Conservation (phyloP, 2,329 filamentous ascomycete species). For the Curvularia hawaiiensis region DNA sequence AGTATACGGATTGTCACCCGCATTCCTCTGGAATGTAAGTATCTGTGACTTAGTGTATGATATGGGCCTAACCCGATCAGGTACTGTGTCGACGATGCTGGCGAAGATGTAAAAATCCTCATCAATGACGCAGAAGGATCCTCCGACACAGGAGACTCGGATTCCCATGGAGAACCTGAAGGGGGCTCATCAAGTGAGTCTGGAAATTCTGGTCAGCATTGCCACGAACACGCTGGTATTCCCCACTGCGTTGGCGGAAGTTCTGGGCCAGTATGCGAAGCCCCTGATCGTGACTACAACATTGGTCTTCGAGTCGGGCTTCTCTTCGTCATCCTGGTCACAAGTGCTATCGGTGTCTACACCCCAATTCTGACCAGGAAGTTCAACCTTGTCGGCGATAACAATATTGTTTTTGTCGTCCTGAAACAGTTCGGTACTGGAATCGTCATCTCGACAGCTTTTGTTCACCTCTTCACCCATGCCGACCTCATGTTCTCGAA, state of each 20-base stretch:
- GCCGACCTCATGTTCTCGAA: constrained; percentile 75
- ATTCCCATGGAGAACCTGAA: constrained; percentile 17
- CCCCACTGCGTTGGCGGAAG: constrained; percentile 65
- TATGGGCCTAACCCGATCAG: constrained; percentile 46
- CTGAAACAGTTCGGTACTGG: constrained; percentile 76
- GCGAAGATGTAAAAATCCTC: constrained; percentile 65
- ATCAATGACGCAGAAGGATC: constrained; percentile 42
- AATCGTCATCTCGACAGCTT: constrained; percentile 73
- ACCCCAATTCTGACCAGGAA: constrained; percentile 67
- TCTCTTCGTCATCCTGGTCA: constrained; percentile 72
- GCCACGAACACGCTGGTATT: constrained; percentile 77
- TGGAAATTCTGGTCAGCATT: constrained; percentile 42
- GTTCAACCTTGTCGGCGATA: constrained; percentile 59
- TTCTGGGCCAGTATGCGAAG: constrained; percentile 55
- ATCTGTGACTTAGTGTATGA: not conserved
- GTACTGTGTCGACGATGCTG: constrained; percentile 65
- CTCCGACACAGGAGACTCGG: constrained; percentile 24
- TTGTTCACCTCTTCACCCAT: constrained; percentile 74
- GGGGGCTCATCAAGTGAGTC: constrained; percentile 6
- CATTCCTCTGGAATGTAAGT: constrained; percentile 64
- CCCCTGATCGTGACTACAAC: constrained; percentile 65
- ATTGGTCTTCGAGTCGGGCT: constrained; percentile 71
- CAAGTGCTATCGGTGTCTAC: constrained; percentile 72
- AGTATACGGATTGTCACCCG: constrained; percentile 68
- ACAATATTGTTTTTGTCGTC: constrained; percentile 61